Percentiles rank a stretch among this genome's conserved stretches.
Evolutionary conservation across 768 basidiomycete species (phyloP).

Genomic region (Calocybe gangraenosa): DNA sequence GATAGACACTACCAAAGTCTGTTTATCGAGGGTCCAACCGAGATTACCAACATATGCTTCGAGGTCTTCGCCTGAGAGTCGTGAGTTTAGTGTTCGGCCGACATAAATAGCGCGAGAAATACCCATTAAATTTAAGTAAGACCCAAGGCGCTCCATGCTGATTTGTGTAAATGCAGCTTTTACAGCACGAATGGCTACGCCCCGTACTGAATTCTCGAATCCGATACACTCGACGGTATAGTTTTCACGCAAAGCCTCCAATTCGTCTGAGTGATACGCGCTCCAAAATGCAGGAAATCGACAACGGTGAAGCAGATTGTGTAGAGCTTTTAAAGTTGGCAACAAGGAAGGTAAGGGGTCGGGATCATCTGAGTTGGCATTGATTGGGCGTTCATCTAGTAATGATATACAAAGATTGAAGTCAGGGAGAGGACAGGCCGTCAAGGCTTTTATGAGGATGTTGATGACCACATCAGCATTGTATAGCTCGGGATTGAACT

Average conservation of each 20-base stretch:
- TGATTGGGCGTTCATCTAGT: conserved; percentile 68
- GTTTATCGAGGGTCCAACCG: conserved; percentile 60
- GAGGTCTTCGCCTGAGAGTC: conserved; percentile 47
- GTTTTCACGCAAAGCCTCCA: conserved; percentile 75
- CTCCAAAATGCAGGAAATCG: conserved; percentile 87
- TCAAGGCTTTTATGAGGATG: conserved; percentile 89
- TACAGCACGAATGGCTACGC: conserved; percentile 73
- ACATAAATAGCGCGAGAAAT: conserved; percentile 9
- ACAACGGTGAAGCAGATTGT: conserved; percentile 74
- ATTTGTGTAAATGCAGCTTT: conserved; percentile 78
- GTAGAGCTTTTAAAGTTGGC: conserved; percentile 62
- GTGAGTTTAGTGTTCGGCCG: neutral
- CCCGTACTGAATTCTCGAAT: conserved; percentile 79
- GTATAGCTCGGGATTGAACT: conserved; percentile 92
- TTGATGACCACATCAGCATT: conserved; percentile 93
- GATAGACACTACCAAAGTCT: conserved; percentile 55
- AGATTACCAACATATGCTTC: conserved; percentile 56
- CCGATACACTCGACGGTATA: conserved; percentile 82
- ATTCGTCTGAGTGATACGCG: conserved; percentile 62
- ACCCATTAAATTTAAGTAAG: conserved; percentile 71
- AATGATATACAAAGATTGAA: conserved; percentile 93
- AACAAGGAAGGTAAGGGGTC: conserved; percentile 75
- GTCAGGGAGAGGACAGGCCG: conserved; percentile 82
- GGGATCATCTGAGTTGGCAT: conserved; percentile 63
- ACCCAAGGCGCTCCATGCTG: conserved; percentile 57